Evolutionary conservation across 768 basidiomycete genomes (phyloP), one percentile per base, ranked within the genome.

Genomic region (Coprinopsis sp.): DNA sequence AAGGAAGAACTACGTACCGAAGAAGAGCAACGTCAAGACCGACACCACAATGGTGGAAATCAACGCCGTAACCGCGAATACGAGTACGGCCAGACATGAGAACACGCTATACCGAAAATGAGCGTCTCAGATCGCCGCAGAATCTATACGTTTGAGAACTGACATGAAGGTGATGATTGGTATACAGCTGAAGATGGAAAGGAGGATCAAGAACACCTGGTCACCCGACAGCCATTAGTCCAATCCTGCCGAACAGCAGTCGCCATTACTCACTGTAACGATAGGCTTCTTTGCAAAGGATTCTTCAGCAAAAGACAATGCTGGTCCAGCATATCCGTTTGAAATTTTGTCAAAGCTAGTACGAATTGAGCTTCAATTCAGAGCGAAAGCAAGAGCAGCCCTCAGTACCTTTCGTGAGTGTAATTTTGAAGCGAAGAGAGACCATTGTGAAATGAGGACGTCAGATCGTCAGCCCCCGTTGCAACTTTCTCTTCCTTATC

Each of bases 271-370:
- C 22, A 49, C 47, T 22, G 47, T 43, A 7, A 36, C 25, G 31
- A 49, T 34, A 25, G 47, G 47, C 24, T 29, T 49, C 40, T 19
- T 30, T 8, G 33, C 39, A 42, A 49, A 43, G 3, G 40, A 43
- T 3, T 30, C 47, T 6, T 41, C 38, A 7, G 22, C 47, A 19
- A 40, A 49, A 14, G 25, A 23, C 5, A 49, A 24, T 2, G 39
- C 28, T 29, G 38, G 40, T 4, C 38, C 31, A 33, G 25, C 19
- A 33, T 42, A 49, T 12, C 8, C n/a, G 19, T 42, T 7, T 3
- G 33, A 14, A 2, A 49, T 18, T 6, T 29, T 13, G 6, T 49
- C 40, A 18, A 49, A 49, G 16, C 47, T 49, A 29, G 7, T 21
- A 13, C 12, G 38, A 7, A 8, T 22, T 30, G 6, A 19, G 11